Evolutionary conservation across 768 basidiomycete species (phyloP), one percentile per base, ranked within the genome.

Genomic region (Tylopilus rubrobrunneus): DNA sequence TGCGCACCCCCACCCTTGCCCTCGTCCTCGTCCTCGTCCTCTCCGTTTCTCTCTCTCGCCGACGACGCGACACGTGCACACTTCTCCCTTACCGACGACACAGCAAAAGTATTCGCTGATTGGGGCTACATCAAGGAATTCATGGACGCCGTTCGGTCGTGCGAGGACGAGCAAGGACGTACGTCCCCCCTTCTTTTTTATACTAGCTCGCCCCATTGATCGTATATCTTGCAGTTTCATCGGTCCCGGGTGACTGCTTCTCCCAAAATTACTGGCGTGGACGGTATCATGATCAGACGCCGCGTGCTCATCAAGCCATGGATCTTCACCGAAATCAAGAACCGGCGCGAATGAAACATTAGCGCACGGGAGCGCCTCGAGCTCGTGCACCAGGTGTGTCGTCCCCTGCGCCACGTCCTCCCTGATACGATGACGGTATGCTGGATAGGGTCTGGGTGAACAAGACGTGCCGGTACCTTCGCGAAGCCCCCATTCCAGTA

Each of bases 251-350:
- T 19, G 19, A 19, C 19, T 19, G 19, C 19, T 19, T 19, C 19
- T 19, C 19, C 19, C 19, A 19, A 19, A 19, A 19, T 19, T 19
- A 19, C 19, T 19, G 19, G 19, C 19, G 19, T 39, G 0, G 95
- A 97, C 66, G 94, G 95, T 5, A 78, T 98, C 42, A 98, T 99
- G 97, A 80, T 98, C 33, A 96, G 86, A 1, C 78, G 97, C 21
- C 97, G 97, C 0, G 96, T 93, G 0, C 74, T 98, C 46, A 97
- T 98, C 70, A 99, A 99, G 71, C 90, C 92, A 1, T 92, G 90
- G 89, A 86, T 95, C 49, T 96, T 95, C 71, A 96, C 93, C 0
- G 97, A 99, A 70, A 83, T 98, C 65, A 88, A 93, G 67, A 96
- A 98, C 65, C 78, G 75, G 19, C 71, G 93, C 25, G 94, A 97